A percentile compares a stretch with the other conserved stretches of the same genome.
Conservation (phyloP, 2,329 filamentous ascomycete species). For the Plenodomus lindquistii region DNA sequence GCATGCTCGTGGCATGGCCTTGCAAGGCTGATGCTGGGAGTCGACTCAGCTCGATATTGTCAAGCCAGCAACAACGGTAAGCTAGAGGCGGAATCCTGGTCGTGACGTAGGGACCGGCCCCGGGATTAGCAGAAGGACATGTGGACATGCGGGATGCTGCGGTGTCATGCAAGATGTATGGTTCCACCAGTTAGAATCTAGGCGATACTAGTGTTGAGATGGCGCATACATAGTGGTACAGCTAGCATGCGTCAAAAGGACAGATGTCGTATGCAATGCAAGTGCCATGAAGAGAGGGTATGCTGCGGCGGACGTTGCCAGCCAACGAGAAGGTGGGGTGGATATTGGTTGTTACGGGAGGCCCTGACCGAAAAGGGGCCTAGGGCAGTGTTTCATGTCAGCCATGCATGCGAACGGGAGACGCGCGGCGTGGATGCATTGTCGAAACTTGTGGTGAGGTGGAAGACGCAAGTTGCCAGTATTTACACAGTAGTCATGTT, state of each 20-base stretch:
- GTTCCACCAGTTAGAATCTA: not conserved
- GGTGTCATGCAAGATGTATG: no score
- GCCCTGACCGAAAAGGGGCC: slow-evolving; percentile 12
- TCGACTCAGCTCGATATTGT: no score
- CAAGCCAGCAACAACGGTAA: not conserved
- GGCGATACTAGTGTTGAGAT: not conserved
- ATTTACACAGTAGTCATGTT: not conserved
- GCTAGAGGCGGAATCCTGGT: not conserved
- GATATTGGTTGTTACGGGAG: slow-evolving; percentile 12
- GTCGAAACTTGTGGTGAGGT: not conserved
- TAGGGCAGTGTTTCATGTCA: slow-evolving; percentile 20
- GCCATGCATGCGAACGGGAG: slow-evolving; percentile 20
- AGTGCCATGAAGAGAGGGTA: not conserved
- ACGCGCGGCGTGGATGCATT: slow-evolving; percentile 13
- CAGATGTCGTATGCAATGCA: not conserved
- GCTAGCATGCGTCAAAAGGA: no score
- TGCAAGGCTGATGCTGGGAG: no score
- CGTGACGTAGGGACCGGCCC: not conserved
- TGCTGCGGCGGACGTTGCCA: slow-evolving; percentile 1
- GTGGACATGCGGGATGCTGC: no score
- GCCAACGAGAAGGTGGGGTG: slow-evolving; percentile 2
- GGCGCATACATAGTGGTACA: no score
- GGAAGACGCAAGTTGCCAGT: no score
- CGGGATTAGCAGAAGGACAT: not conserved
- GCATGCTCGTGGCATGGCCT: no score